phyloP scores from a whole-genome alignment of 1,284 basidiomycete species.

The Mycena citricolor region DNA sequence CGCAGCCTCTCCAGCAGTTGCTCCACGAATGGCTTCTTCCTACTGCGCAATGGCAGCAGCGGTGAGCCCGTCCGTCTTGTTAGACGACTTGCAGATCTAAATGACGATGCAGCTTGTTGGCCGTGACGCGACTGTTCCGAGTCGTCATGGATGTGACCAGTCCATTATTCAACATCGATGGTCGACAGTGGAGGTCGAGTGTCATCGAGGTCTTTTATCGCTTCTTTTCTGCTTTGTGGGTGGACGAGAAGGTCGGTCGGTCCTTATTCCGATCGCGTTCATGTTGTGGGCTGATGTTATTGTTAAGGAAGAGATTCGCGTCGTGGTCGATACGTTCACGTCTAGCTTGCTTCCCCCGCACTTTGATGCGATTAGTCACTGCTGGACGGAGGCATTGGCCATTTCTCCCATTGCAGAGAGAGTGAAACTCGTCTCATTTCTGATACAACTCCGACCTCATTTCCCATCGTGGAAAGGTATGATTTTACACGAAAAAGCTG shows the following conservation, averaged over 20 bases:
- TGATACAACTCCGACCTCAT: constrained; percentile 62
- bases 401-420: constrained; percentile 58
- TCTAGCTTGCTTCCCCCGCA: constrained; percentile 62
- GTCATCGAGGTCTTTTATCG: constrained; percentile 55
- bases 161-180: constrained; percentile 58
- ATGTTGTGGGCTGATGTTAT: constrained; percentile 1
- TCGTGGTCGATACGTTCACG: constrained; percentile 54
- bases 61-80: constrained; percentile 34
- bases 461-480: constrained; percentile 65
- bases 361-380: constrained; percentile 58
- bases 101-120: constrained; percentile 33
- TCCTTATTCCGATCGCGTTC: not conserved
- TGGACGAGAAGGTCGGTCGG: constrained; percentile 59
- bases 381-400: constrained; percentile 61
- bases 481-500: constrained; percentile 7
- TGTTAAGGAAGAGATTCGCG: constrained; percentile 58
- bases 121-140: constrained; percentile 55
- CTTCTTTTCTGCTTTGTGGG: constrained; percentile 65
- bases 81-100: constrained; percentile 8
- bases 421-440: constrained; percentile 55
- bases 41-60: constrained; percentile 44
- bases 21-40: constrained; percentile 39
- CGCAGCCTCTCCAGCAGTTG: constrained; percentile 56
- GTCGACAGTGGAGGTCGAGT: constrained; percentile 63
- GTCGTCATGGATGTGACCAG: constrained; percentile 64